Evolutionary conservation across 1,139 yeast species (phyloP), one percentile per base, ranked within the genome.

Genomic region (Hyphopichia wangnamkhiaoensis): DNA sequence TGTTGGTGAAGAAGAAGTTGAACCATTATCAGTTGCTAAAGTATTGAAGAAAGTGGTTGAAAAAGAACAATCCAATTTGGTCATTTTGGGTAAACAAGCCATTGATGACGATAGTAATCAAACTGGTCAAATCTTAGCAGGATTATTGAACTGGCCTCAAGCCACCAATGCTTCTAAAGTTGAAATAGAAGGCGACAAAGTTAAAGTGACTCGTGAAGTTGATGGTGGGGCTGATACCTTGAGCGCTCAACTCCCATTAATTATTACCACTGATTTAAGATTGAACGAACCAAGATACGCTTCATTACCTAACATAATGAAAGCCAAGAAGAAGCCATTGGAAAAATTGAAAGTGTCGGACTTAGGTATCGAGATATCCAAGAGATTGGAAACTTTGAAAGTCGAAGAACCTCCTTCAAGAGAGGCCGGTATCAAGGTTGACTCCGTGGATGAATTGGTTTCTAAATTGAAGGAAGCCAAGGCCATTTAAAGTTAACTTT

Each of bases 41-140:
- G 69, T 93, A 48, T 76, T 93, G 55, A 73, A 83, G 51, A 76
- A 84, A 57, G 69, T 89, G 25, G 93, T 85, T 13, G 86, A 85
- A 52, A 73, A 79, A 54, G 79, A 88, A 47, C 68, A 78, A 17
- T 76, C 88, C 29, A 90, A 93, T 65, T 67, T 93, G 57, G 84
- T 93, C 33, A 79, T 93, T 34, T 76, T 93, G 59, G 98, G 98
- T 32, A 93, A 93, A 61, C 98, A 93, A 66, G 91, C 98, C 29
- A 91, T 93, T 54, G 98, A 93, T 63, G 95, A 90, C 54, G 98
- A 93, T 58, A 75, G 88, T 36, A 89, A 88, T 63, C 96, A 91
- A 64, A 91, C 97, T n/a, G 98, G 98, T 19, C 98, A 91, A 65
- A 88, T 93, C 81, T 77, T 93, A 43, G 98, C 97, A 2, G 98